Evolutionary conservation across 2,329 filamentous ascomycete species (phyloP), one percentile per base, ranked within the genome.

Genomic region (Rhynchosporium secalis): DNA sequence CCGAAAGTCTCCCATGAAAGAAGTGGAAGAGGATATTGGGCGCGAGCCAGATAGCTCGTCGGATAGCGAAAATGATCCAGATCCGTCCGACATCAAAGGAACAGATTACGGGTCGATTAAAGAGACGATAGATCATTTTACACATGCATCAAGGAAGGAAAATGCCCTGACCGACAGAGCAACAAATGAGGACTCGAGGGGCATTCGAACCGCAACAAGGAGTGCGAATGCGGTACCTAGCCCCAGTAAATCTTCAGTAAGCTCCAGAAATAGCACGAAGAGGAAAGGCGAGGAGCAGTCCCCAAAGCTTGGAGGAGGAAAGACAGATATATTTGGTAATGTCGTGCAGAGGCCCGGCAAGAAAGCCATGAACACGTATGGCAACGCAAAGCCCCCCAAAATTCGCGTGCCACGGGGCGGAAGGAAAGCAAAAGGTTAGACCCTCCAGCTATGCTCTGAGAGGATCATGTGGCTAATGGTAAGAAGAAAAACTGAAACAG

Each of bases 221-320:
- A 29, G 9, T 20, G 8, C 6, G 7, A 48, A 48, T 1, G 12
- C 28, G 29, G 15, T 20, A 15, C n/a, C 48, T 20, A 56, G 46
- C 10, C 43, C 57, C 31, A 48, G 41, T 20, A 58, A 26, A 8
- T 40, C 45, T 38, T 64, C 52, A 9, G 61, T 61, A 51, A 33
- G 20, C 29, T 63, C 64, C 7, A 45, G 15, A n/a, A 29, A 31
- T 26, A 64, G 58, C 36, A 57, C 61, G 2, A 71, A 70, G 61
- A 66, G 68, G 46, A 71, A 69, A 49, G 58, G 41, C 5, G 43
- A 62, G 28, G 63, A 65, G 26, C 61, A 67, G 2, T n/a, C 15
- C 13, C n/a, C 52, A 0, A 56, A 46, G 20, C 58, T 68, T 60
- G 66, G 64, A 29, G 46, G 41, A 45, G 56, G 58, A 10, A 69